These are phyloP conservation scores for Chiua sp. DNA, from an alignment of 1,284 basidiomycete species.

Conservation along the genomic window DNA sequence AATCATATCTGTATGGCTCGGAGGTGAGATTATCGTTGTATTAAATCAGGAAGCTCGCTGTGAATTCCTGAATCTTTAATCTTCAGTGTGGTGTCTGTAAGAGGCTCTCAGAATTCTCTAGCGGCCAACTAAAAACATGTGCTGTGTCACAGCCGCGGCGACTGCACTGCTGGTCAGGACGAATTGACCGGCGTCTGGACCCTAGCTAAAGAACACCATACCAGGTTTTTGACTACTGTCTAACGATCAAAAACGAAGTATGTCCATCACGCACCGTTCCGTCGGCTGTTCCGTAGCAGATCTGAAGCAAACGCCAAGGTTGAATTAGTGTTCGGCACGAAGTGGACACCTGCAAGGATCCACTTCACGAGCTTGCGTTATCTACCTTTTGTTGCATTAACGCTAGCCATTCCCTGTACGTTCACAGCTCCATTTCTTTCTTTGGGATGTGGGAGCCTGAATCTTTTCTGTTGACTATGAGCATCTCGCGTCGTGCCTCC, in stretches of 20 bases:
- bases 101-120: not conserved
- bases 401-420: slow-evolving; percentile 22
- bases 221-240: slow-evolving; percentile 26
- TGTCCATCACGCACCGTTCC: not conserved
- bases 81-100: slow-evolving; percentile 22
- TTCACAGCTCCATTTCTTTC: not conserved
- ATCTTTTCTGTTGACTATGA: not conserved
- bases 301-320: slow-evolving; percentile 9
- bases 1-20: slow-evolving; percentile 19
- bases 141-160: slow-evolving; percentile 12
- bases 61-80: not conserved
- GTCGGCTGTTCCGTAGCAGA: not conserved
- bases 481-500: slow-evolving; percentile 8
- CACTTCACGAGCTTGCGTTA: slow-evolving; percentile 28
- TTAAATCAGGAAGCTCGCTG: not conserved
- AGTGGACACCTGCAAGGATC: slow-evolving; percentile 24
- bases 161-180: slow-evolving; percentile 18
- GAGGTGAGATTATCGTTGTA: slow-evolving; percentile 12
- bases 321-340: slow-evolving; percentile 19
- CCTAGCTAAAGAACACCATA: not conserved
- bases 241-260: slow-evolving; percentile 22
- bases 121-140: not conserved
- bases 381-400: slow-evolving; percentile 28
- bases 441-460: not conserved
- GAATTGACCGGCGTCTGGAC: not conserved